These are phyloP conservation scores for Liquidambar formosana DNA, from an alignment of 164 flowering plant genomes.

Conservation along the genomic window DNA sequence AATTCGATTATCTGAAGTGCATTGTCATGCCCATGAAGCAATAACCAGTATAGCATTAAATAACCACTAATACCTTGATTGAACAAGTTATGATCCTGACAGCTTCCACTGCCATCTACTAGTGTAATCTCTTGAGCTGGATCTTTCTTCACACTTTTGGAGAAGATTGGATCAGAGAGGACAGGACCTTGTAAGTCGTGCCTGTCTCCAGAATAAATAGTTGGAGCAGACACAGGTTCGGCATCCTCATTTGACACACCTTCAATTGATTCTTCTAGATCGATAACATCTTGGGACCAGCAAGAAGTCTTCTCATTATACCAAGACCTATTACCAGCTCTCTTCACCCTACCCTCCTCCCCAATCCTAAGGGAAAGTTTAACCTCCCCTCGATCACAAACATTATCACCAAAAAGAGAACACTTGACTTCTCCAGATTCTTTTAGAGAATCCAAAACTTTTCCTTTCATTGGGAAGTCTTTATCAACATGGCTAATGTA, in stretches of 20 bases:
- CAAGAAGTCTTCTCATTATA: conserved; percentile 8
- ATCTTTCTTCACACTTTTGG: conserved; percentile 11
- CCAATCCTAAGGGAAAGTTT: conserved; percentile 34
- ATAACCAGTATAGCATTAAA: not conserved
- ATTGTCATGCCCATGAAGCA: not conserved
- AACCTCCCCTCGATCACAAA: conserved; percentile 23
- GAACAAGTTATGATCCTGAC: conserved; percentile 4
- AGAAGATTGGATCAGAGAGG: conserved; percentile 8
- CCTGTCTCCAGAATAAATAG: conserved; percentile 12
- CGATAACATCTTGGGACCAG: conserved; percentile 22
- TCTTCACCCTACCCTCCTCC: conserved; percentile 13
- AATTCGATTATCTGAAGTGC: not conserved
- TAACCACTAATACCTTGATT: conserved; percentile 12
- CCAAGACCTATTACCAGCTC: conserved; percentile 7
- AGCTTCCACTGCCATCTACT: conserved; percentile 8
- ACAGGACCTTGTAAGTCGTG: conserved; percentile 16
- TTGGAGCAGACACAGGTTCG: conserved; percentile 8
- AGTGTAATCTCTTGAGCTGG: conserved; percentile 8
- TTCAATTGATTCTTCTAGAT: conserved; percentile 36
- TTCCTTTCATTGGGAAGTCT: conserved; percentile 8
- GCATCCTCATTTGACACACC: conserved; percentile 12
- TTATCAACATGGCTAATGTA: conserved; percentile 16
- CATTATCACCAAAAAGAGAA: conserved; percentile 4
- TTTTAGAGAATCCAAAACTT: not conserved
- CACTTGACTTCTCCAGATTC: conserved; percentile 1